A percentile compares a stretch with the other conserved stretches of the same genome.
These are phyloP conservation scores for Apiotrichum gracile DNA, from an alignment of 1,284 basidiomycete species.

Conservation along the genomic window DNA sequence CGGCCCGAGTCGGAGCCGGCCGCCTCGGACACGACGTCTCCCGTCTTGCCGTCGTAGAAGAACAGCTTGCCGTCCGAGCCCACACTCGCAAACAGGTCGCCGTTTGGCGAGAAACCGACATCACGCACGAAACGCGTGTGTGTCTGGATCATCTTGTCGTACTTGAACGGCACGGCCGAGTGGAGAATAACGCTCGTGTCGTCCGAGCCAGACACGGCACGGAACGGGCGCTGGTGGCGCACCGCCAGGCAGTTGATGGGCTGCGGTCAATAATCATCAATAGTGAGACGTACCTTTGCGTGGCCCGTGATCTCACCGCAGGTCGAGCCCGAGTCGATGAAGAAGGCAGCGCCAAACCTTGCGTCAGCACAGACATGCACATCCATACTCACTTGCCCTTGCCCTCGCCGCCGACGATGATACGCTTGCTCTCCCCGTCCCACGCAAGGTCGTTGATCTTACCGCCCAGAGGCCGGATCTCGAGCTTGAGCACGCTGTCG, in stretches of 20 bases:
- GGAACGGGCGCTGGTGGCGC: conserved; percentile 80
- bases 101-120: conserved; percentile 73
- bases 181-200: conserved; percentile 74
- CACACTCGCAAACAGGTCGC: conserved; percentile 78
- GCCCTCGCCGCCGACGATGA: conserved; percentile 94
- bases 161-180: conserved; percentile 79
- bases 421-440: conserved; percentile 94
- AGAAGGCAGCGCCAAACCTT: conserved; percentile 81
- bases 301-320: conserved; percentile 93
- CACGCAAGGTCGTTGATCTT: conserved; percentile 88
- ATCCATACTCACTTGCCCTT: conserved; percentile 63
- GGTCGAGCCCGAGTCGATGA: conserved; percentile 78
- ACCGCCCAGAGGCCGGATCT: conserved; percentile 75
- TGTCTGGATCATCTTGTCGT: conserved; percentile 78
- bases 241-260: conserved; percentile 87
- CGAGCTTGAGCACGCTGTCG: conserved; percentile 77
- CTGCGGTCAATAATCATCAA: conserved; percentile 44
- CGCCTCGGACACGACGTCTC: conserved; percentile 68
- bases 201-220: conserved; percentile 81
- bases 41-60: conserved; percentile 86
- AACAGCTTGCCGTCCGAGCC: conserved; percentile 86
- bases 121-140: conserved; percentile 95
- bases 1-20: conserved; percentile 51
- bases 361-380: not conserved
- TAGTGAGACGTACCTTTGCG: conserved; percentile 60